Evolutionary conservation across 1,284 basidiomycete genomes (phyloP), one percentile per base, ranked within the genome.

Genomic region (Phaffia rhodozyma): DNA sequence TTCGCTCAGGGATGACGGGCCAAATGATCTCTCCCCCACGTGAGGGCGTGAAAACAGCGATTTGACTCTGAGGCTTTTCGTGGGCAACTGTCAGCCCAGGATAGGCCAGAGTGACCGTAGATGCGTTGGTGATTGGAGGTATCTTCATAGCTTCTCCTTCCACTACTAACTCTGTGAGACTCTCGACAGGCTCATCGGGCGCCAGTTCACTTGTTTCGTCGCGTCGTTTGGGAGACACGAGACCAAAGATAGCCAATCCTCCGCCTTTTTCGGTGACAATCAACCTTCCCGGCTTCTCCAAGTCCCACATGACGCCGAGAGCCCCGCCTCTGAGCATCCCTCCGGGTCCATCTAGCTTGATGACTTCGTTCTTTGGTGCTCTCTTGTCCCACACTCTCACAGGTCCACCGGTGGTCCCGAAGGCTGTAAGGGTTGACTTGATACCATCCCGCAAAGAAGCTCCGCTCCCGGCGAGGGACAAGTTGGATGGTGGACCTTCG

Each of bases 341-440:
- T 16, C 52, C 63, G 16, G 52, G 32, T 4, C 60, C 53, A 25
- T 47, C 62, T 21, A 65, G 34, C 1, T 16, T 23, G 20, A 65
- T 51, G n/a, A 57, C 58, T 43, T 60, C 59, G 1, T n/a, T 20
- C 5, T 43, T 32, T 30, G 63, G 63, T 7, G 48, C 30, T 49
- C 63, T 16, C 9, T 34, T 43, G 49, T 65, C 63, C 63, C 63
- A 65, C 20, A 65, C 34, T 20, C 59, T 30, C 1, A 65, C 63
- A 1, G 58, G 51, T 5, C 63, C 63, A 9, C 63, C 63, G 7
- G 34, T 47, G n/a, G 32, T n/a, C 9, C 20, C 9, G 18, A 25
- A 51, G 1, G 48, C 50, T 9, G 6, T 20, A 7, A 47, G 47
- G 1, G 52, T 11, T 3, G 43, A 16, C 6, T 9, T 20, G 9